A percentile compares a stretch with the other conserved stretches of the same genome.
phyloP scores from a whole-genome alignment of 768 basidiomycete species.

The Trichaptum fuscoviolaceum region DNA sequence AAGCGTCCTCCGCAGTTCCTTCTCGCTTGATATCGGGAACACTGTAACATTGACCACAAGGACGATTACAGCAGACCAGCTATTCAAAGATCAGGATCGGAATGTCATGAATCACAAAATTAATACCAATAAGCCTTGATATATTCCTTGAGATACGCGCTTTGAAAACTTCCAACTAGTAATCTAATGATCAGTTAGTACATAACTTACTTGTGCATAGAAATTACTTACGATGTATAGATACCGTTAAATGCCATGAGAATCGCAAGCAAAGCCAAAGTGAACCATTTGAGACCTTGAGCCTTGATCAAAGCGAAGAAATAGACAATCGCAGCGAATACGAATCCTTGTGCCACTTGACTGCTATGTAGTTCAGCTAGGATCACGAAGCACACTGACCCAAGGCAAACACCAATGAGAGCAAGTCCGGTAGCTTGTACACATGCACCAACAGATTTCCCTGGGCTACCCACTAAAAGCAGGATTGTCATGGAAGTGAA shows the following conservation, averaged over 20 bases:
- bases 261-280: conserved; percentile 22
- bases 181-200: conserved; percentile 3
- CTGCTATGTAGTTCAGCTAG: conserved; percentile 22
- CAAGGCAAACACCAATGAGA: conserved; percentile 17
- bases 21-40: conserved; percentile 23
- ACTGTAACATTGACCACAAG: conserved; percentile 22
- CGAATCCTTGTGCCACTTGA: conserved; percentile 25
- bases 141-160: conserved; percentile 22
- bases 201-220: not conserved
- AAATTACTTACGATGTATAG: conserved; percentile 15
- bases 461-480: conserved; percentile 20
- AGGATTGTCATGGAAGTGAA: conserved; percentile 20
- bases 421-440: conserved; percentile 16
- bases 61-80: conserved; percentile 25
- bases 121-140: conserved; percentile 18
- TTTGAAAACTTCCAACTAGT: conserved; percentile 15
- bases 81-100: conserved; percentile 3
- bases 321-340: conserved; percentile 24
- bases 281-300: conserved; percentile 20
- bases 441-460: conserved; percentile 17
- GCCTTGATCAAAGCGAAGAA: conserved; percentile 24
- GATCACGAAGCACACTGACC: conserved; percentile 22
- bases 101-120: not conserved
- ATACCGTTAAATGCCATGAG: conserved; percentile 23
- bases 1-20: conserved; percentile 22